phyloP scores from a whole-genome alignment of 768 basidiomycete species.

The Neoboletus brunneissimus region DNA sequence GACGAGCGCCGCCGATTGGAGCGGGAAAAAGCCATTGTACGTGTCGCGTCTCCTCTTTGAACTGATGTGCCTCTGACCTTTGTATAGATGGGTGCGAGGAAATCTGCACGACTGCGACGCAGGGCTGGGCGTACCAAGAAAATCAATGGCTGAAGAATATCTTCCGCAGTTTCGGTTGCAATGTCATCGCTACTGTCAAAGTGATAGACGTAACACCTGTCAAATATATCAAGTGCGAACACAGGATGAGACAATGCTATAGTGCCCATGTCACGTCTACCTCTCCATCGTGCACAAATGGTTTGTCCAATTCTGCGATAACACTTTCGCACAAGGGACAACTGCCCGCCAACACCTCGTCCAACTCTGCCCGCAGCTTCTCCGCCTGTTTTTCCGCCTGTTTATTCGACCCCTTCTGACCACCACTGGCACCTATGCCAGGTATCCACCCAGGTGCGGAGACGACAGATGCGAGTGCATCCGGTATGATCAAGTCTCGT shows the following conservation, averaged over 20 bases:
- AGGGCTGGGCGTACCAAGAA: slow-evolving; percentile 78
- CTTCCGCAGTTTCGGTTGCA: neutral
- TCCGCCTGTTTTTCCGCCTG: slow-evolving; percentile 64
- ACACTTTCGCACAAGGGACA: slow-evolving; percentile 95
- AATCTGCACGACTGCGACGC: slow-evolving; percentile 68
- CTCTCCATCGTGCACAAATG: slow-evolving; percentile 80
- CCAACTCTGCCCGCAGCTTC: slow-evolving; percentile 77
- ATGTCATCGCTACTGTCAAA: neutral
- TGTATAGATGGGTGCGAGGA: slow-evolving; percentile 74
- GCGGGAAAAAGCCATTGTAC: slow-evolving; percentile 34
- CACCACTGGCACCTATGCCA: slow-evolving; percentile 51
- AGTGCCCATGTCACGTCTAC: slow-evolving; percentile 75
- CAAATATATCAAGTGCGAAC: slow-evolving; percentile 1
- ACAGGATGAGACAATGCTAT: slow-evolving; percentile 28
- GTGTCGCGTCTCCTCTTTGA: neutral
- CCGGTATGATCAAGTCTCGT: slow-evolving; percentile 90
- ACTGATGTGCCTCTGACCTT: neutral
- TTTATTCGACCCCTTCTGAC: slow-evolving; percentile 41
- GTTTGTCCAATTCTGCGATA: slow-evolving; percentile 78
- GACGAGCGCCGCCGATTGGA: slow-evolving; percentile 66
- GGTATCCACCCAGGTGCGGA: slow-evolving; percentile 78
- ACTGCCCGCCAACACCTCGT: slow-evolving; percentile 81
- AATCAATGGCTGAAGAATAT: slow-evolving; percentile 60
- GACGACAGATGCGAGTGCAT: slow-evolving; percentile 84
- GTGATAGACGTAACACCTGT: slow-evolving; percentile 9